phyloP scores from a whole-genome alignment of 805 yeast genomes.

The Candida maesae region DNA sequence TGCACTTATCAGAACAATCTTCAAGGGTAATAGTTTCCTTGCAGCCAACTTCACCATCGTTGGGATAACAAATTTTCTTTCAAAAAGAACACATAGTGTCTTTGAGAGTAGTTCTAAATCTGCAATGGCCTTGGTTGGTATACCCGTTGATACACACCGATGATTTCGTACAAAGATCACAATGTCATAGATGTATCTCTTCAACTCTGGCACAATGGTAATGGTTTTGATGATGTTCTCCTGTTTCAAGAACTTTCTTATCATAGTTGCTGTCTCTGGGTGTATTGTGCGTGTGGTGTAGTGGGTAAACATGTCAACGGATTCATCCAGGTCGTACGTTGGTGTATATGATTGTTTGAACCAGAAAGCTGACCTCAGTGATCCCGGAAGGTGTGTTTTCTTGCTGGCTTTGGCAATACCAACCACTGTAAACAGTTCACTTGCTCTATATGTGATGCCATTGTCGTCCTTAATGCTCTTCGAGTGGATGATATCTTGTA shows the following conservation, averaged over 20 bases:
- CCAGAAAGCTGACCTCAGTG: conserved; percentile 29
- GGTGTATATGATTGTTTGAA: conserved; percentile 29
- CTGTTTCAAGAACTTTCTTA: neutral
- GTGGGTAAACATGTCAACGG: conserved; percentile 2
- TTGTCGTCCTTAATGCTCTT: neutral
- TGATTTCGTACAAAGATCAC: conserved; percentile 50
- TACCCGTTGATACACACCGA: conserved; percentile 49
- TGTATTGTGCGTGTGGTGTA: neutral
- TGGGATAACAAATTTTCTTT: conserved; percentile 46
- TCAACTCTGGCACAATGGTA: conserved; percentile 44
- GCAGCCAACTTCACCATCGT: conserved; percentile 48
- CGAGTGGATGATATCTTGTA: conserved; percentile 7
- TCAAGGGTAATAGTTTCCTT: conserved; percentile 44
- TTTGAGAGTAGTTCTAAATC: conserved; percentile 40
- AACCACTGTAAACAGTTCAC: conserved; percentile 18
- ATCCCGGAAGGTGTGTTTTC: conserved; percentile 14
- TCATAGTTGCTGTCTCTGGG: conserved; percentile 3
- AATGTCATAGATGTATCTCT: conserved; percentile 54
- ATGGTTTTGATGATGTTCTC: conserved; percentile 5
- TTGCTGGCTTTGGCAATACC: conserved; percentile 19
- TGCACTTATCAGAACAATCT: conserved; percentile 36
- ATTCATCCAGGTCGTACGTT: conserved; percentile 1
- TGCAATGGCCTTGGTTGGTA: conserved; percentile 42
- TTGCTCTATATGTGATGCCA: neutral
- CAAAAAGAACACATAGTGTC: conserved; percentile 40